Evolutionary conservation across 345 rosid genomes (phyloP).

Genomic region (Leavenworthia alabamica): DNA sequence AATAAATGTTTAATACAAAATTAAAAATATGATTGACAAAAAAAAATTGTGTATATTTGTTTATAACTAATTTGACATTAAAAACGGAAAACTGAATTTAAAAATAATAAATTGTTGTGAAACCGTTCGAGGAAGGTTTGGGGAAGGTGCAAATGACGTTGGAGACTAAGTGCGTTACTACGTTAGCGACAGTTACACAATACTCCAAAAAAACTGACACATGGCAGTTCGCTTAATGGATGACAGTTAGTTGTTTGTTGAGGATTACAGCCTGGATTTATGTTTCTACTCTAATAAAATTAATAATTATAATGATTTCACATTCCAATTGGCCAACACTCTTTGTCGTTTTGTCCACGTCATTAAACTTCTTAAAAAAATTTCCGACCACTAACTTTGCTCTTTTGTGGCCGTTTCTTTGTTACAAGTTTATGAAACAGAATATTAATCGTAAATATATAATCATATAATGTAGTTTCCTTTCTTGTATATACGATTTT

Average conservation of each 20-base stretch:
- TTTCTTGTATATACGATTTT: not conserved
- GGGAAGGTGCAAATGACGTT: conserved; percentile 33
- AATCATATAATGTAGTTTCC: conserved; percentile 5
- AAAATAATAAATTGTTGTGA: not conserved
- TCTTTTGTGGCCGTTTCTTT: conserved; percentile 32
- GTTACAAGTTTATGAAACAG: conserved; percentile 22
- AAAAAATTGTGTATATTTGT: not conserved
- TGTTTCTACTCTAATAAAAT: not conserved
- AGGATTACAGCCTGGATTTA: conserved; percentile 53
- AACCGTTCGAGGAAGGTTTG: conserved; percentile 29
- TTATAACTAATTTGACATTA: conserved; percentile 8
- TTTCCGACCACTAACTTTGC: conserved; percentile 14
- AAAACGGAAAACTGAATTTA: not conserved
- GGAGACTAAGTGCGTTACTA: too few species aligned
- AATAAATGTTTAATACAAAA: too few species aligned
- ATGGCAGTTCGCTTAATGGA: conserved; percentile 23
- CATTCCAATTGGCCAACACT: conserved; percentile 57
- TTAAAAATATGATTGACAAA: not conserved
- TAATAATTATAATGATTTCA: conserved; percentile 18
- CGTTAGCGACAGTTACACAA: conserved; percentile 27
- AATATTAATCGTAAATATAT: conserved; percentile 17
- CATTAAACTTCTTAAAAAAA: conserved; percentile 39
- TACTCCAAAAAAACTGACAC: conserved; percentile 25
- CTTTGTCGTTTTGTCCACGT: conserved; percentile 58
- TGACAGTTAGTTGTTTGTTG: conserved; percentile 30